Evolutionary conservation across 495 filamentous ascomycete genomes (phyloP).

Genomic region (Lasiosphaeria miniovina): DNA sequence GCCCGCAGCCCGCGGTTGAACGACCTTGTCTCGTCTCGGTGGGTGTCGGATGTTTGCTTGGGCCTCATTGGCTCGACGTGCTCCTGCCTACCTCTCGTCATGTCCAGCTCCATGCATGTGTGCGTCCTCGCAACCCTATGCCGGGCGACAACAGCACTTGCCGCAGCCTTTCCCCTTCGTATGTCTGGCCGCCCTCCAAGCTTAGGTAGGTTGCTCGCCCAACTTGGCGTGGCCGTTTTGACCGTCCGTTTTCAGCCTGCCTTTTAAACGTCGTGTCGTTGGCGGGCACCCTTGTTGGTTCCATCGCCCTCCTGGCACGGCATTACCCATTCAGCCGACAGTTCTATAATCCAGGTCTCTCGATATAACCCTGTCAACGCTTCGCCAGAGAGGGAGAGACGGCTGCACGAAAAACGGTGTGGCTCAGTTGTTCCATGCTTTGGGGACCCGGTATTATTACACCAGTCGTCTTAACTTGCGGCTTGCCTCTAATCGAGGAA

Average conservation of each 20-base stretch:
- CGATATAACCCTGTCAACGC: slow-evolving; percentile 39
- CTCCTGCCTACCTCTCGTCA: slow-evolving; percentile 25
- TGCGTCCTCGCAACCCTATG: slow-evolving; percentile 25
- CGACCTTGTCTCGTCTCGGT: slow-evolving; percentile 29
- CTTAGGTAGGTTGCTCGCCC: slow-evolving; percentile 12
- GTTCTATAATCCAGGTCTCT: slow-evolving; percentile 39
- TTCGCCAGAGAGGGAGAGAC: slow-evolving; percentile 15
- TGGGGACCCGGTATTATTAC: slow-evolving; percentile 36
- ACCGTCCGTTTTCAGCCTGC: slow-evolving; percentile 29
- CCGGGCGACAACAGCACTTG: slow-evolving; percentile 23
- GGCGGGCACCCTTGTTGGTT: slow-evolving; percentile 42
- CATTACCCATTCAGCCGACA: slow-evolving; percentile 57
- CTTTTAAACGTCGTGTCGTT: slow-evolving; percentile 17
- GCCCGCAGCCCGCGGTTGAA: slow-evolving; percentile 23
- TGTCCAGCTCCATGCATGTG: slow-evolving; percentile 29
- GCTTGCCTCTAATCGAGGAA: slow-evolving; percentile 40
- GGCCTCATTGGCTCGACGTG: slow-evolving; percentile 28
- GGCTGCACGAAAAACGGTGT: slow-evolving; percentile 35
- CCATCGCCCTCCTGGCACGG: slow-evolving; percentile 45
- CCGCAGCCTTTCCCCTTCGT: slow-evolving; percentile 21
- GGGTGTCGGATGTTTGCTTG: slow-evolving; percentile 32
- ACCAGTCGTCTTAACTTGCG: slow-evolving; percentile 39
- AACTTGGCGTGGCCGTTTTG: slow-evolving; percentile 25
- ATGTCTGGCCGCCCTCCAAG: slow-evolving; percentile 13
- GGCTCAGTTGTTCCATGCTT: slow-evolving; percentile 46